Evolutionary conservation across 192 early-diverging fungal species (phyloP).

Genomic region (Podila minutissima): DNA sequence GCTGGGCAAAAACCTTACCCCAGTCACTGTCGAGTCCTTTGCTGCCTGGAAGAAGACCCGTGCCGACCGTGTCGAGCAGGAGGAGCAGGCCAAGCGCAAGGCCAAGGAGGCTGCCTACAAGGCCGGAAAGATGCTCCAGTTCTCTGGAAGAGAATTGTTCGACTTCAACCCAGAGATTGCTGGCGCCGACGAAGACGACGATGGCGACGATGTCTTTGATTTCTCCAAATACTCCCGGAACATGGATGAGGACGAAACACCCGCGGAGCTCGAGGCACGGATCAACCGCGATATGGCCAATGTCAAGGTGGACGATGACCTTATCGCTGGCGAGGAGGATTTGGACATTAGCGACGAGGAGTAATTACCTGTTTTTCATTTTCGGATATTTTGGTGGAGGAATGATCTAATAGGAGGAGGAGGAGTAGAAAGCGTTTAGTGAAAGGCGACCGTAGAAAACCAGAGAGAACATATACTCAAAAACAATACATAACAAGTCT

Average conservation of each 20-base stretch:
- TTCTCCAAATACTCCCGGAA: constrained; percentile 76
- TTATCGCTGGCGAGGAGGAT: constrained; percentile 73
- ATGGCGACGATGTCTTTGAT: constrained; percentile 85
- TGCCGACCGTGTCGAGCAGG: constrained; percentile 73
- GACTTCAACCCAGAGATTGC: constrained; percentile 96
- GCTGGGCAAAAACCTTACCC: constrained; percentile 90
- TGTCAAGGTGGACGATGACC: constrained; percentile 63
- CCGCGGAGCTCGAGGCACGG: constrained; percentile 45
- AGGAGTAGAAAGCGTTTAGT: too few relatives aligned
- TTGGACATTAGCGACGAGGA: constrained; percentile 75
- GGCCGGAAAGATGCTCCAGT: constrained; percentile 89
- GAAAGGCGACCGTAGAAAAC: too few relatives aligned
- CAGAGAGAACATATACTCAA: not conserved
- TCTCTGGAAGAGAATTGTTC: constrained; percentile 98
- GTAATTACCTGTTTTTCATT: constrained; percentile 15
- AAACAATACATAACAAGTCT: too few relatives aligned
- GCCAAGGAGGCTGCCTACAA: constrained; percentile 85
- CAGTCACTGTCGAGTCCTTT: constrained; percentile 94
- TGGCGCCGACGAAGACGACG: constrained; percentile 73
- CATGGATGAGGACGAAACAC: constrained; percentile 65
- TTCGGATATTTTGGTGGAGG: too few relatives aligned
- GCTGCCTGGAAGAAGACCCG: constrained; percentile 94
- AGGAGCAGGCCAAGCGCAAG: constrained; percentile 70
- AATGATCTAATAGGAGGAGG: too few relatives aligned
- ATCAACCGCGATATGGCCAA: constrained; percentile 35